A percentile compares a stretch with the other conserved stretches of the same genome.
Conservation (phyloP, 148 eudicot genomes). For the Talinum fruticosum region DNA sequence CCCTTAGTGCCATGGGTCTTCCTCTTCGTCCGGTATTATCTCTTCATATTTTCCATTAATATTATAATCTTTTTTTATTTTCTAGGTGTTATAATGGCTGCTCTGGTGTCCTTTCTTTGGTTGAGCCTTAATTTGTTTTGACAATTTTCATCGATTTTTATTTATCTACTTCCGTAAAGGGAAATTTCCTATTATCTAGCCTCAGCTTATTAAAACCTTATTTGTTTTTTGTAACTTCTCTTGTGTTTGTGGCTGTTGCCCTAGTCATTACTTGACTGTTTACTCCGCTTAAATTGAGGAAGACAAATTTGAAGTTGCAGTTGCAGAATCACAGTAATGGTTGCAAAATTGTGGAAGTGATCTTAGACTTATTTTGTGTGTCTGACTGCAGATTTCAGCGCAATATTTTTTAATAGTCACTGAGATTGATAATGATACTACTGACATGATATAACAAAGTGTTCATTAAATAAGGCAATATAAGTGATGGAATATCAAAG, state of each 20-base stretch:
- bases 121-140: not conserved
- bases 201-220: not conserved
- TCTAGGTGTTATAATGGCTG: not conserved
- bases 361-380: not conserved
- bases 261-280: not conserved
- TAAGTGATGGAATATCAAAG: too few species aligned
- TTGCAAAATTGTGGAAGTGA: not conserved
- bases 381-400: too few species aligned
- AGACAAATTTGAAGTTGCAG: not conserved
- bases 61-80: not conserved
- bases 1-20: conserved; percentile 82
- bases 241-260: not conserved
- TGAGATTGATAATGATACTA: not conserved
- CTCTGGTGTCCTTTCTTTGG: conserved; percentile 1
- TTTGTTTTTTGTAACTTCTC: not conserved
- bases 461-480: too few species aligned
- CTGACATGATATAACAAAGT: not conserved
- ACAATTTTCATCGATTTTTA: not conserved
- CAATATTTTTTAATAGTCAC: not conserved
- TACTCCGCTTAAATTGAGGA: not conserved
- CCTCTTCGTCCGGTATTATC: conserved; percentile 76
- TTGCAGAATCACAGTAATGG: not conserved
- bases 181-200: not conserved
- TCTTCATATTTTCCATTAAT: not conserved
- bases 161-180: not conserved